Conservation (phyloP, 306 rosid species). For the Trifolium dubium region DNA sequence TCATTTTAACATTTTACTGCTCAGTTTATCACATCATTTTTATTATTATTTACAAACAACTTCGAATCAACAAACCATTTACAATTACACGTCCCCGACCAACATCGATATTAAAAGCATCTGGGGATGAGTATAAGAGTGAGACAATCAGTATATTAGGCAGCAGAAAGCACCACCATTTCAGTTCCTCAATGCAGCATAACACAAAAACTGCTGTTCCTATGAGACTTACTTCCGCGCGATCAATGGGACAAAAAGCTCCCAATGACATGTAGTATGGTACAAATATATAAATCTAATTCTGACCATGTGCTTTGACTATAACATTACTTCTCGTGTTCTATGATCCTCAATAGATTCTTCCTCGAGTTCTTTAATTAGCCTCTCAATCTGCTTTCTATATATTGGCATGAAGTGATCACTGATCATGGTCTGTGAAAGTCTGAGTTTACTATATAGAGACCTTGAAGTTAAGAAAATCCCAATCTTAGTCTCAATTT, state of each 20-base stretch:
- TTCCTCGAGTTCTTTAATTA: slow-evolving; percentile 77
- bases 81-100: slow-evolving; percentile 46
- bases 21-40: slow-evolving; percentile 37
- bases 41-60: slow-evolving; percentile 42
- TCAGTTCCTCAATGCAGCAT: slow-evolving; percentile 40
- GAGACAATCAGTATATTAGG: slow-evolving; percentile 32
- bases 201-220: slow-evolving; percentile 46
- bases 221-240: slow-evolving; percentile 32
- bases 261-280: slow-evolving; percentile 37
- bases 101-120: slow-evolving; percentile 40
- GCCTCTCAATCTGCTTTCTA: slow-evolving; percentile 79
- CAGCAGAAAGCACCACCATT: slow-evolving; percentile 13
- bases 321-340: slow-evolving; percentile 47
- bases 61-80: slow-evolving; percentile 35
- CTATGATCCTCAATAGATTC: slow-evolving; percentile 45
- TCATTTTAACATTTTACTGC: slow-evolving; percentile 21
- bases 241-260: slow-evolving; percentile 46
- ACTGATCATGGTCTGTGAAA: slow-evolving; percentile 91
- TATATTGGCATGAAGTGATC: slow-evolving; percentile 97
- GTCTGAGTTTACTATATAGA: slow-evolving; percentile 79
- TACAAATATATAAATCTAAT: slow-evolving; percentile 38
- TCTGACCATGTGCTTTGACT: slow-evolving; percentile 28
- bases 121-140: slow-evolving; percentile 28
- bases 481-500: slow-evolving; percentile 63
- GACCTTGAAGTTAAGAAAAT: slow-evolving; percentile 83